Percentiles rank a stretch among this genome's conserved stretches.
phyloP scores from a whole-genome alignment of 2,329 filamentous ascomycete species.

The Aspergillus sp. region DNA sequence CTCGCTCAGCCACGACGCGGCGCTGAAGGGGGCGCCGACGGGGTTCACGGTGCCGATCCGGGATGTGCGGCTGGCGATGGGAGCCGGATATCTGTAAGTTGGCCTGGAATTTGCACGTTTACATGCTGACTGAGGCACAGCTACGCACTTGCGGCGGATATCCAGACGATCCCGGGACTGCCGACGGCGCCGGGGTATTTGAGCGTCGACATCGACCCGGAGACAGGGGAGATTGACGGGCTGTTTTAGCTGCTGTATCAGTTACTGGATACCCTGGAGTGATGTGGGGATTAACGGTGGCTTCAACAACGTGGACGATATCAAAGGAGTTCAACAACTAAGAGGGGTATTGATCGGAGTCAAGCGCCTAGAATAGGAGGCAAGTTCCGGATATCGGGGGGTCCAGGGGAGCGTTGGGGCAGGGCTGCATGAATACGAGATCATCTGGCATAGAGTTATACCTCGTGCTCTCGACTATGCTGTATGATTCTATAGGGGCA shows the following conservation, averaged over 20 bases:
- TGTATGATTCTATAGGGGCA: too few species aligned
- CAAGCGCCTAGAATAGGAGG: too few species aligned
- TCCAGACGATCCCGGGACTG: constrained; percentile 93
- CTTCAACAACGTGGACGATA: too few species aligned
- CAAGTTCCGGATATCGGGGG: too few species aligned
- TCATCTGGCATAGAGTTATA: too few species aligned
- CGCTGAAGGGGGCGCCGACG: constrained; percentile 86
- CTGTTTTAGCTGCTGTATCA: constrained; percentile 59
- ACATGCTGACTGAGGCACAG: constrained; percentile 34
- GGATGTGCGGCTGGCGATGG: constrained; percentile 87
- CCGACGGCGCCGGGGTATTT: constrained; percentile 92
- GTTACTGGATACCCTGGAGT: too few species aligned
- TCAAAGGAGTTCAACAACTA: too few species aligned
- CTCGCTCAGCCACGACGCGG: constrained; percentile 83
- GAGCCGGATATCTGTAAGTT: constrained; percentile 78
- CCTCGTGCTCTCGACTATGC: too few species aligned
- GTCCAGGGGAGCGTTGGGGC: too few species aligned
- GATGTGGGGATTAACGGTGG: too few species aligned
- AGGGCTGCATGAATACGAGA: too few species aligned
- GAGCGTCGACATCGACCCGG: constrained; percentile 74
- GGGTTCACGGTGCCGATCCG: constrained; percentile 92
- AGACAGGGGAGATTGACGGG: constrained; percentile 79
- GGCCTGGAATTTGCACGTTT: constrained; percentile 2
- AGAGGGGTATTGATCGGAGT: too few species aligned
- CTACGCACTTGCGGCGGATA: constrained; percentile 90